Percentiles rank a stretch among this genome's conserved stretches.
phyloP scores from a whole-genome alignment of 768 basidiomycete genomes.

The Boletus bicolor region DNA sequence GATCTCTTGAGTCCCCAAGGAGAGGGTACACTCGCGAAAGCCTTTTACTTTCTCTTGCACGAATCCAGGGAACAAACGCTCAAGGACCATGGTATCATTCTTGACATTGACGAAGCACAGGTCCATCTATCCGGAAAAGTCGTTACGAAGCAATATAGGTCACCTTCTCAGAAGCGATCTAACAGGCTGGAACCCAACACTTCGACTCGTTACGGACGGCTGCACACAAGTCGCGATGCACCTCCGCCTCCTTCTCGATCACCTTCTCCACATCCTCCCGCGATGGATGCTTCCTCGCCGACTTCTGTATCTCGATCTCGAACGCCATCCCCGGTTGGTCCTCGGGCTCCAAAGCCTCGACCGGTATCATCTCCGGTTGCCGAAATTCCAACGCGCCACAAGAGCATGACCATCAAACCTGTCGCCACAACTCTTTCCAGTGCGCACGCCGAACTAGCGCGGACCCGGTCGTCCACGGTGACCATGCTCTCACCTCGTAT shows the following conservation, averaged over 20 bases:
- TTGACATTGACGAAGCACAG: slow-evolving; percentile 29
- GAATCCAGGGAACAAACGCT: slow-evolving; percentile 68
- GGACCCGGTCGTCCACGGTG: slow-evolving; percentile 31
- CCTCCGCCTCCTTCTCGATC: slow-evolving; percentile 30
- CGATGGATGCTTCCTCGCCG: slow-evolving; percentile 13
- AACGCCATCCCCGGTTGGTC: slow-evolving; percentile 50
- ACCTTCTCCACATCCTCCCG: slow-evolving; percentile 24
- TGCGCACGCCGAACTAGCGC: slow-evolving; percentile 21
- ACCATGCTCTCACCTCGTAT: slow-evolving; percentile 24
- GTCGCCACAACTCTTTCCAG: slow-evolving; percentile 14
- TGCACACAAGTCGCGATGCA: slow-evolving; percentile 27
- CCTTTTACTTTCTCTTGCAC: slow-evolving; percentile 82
- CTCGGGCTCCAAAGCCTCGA: slow-evolving; percentile 37
- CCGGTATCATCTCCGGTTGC: slow-evolving; percentile 29
- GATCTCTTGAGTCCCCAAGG: slow-evolving; percentile 72
- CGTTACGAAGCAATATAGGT: slow-evolving; percentile 41
- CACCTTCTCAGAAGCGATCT: slow-evolving; percentile 36
- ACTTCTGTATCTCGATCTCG: slow-evolving; percentile 36
- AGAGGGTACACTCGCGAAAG: slow-evolving; percentile 74
- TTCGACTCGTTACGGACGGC: slow-evolving; percentile 8
- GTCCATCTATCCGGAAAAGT: slow-evolving; percentile 24
- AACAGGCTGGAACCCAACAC: slow-evolving; percentile 14
- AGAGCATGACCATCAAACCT: slow-evolving; percentile 30
- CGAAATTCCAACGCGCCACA: slow-evolving; percentile 29
- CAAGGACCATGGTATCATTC: slow-evolving; percentile 50